These are phyloP conservation scores for Fraxinus nigra DNA, from an alignment of 305 asterid genomes.

Conservation along the genomic window DNA sequence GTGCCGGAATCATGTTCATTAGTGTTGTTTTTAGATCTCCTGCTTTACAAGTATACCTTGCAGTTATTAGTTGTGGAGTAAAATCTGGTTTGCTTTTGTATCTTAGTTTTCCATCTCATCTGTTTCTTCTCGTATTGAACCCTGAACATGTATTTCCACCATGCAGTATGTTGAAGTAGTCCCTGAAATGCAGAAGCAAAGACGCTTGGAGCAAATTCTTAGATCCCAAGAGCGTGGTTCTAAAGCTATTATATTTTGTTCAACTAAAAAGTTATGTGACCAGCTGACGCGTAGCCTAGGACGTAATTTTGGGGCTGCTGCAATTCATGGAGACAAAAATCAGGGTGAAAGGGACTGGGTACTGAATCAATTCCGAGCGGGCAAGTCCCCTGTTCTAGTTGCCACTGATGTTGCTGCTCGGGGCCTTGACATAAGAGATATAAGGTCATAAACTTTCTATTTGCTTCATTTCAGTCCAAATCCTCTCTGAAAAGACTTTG, in stretches of 20 bases:
- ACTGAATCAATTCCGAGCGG: constrained; percentile 81
- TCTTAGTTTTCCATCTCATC: neutral
- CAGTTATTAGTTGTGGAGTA: neutral
- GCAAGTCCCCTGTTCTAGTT: constrained; percentile 81
- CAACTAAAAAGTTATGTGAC: constrained; percentile 91
- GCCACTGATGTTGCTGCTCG: constrained; percentile 99
- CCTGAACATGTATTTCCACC: neutral
- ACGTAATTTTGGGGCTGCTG: constrained; percentile 87
- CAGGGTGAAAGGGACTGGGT: constrained; percentile 97
- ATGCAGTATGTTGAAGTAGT: constrained; percentile 84
- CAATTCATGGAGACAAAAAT: constrained; percentile 94
- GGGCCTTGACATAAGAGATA: constrained; percentile 89
- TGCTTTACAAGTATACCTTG: neutral
- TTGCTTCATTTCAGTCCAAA: neutral
- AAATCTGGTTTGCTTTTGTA: neutral
- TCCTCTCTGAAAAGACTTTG: neutral
- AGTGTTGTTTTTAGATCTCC: neutral
- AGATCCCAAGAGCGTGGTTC: constrained; percentile 90
- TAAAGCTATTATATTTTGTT: constrained; percentile 77
- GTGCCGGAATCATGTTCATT: neutral
- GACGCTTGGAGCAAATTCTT: constrained; percentile 91
- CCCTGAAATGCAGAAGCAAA: constrained; percentile 91
- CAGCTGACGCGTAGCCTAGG: constrained; percentile 78
- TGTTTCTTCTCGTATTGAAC: neutral
- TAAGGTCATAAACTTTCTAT: constrained; percentile 51